A percentile compares a stretch with the other conserved stretches of the same genome.
phyloP scores from a whole-genome alignment of 2,329 filamentous ascomycete species.

The Cercospora zeae-maydis region DNA sequence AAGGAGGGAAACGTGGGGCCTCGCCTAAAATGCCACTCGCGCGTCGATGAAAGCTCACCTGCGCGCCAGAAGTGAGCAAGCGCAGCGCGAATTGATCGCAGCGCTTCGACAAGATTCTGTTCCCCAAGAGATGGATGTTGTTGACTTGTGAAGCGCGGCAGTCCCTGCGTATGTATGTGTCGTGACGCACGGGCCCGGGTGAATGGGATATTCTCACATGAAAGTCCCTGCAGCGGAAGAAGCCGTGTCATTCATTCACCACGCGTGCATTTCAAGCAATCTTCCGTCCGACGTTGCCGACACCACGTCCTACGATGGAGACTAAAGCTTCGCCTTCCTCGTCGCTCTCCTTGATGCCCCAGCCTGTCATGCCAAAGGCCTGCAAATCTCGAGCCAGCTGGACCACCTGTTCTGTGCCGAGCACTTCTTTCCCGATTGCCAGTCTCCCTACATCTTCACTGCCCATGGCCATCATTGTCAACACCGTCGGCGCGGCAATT shows the following conservation, averaged over 20 bases:
- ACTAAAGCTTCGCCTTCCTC: conserved; percentile 69
- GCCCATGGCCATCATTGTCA: conserved; percentile 96
- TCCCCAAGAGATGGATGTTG: neutral
- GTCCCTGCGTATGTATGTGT: neutral
- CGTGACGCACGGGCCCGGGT: neutral
- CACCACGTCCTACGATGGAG: conserved; percentile 86
- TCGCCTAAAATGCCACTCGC: neutral
- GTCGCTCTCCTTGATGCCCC: conserved; percentile 74
- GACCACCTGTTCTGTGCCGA: conserved; percentile 77
- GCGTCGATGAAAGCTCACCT: conserved; percentile 5
- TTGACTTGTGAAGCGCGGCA: neutral
- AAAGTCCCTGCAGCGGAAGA: neutral
- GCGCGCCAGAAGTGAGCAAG: conserved; percentile 4
- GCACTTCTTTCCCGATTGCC: conserved; percentile 72
- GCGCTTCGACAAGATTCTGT: neutral
- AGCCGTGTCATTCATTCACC: neutral
- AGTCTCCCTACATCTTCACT: conserved; percentile 90
- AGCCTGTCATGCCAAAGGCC: conserved; percentile 84
- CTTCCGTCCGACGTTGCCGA: conserved; percentile 93
- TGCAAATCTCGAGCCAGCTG: conserved; percentile 78
- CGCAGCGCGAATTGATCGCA: neutral
- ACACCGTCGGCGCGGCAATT: conserved; percentile 67
- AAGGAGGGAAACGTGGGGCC: neutral
- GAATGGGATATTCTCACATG: conserved; percentile 2
- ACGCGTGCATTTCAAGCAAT: conserved; percentile 51